phyloP scores from a whole-genome alignment of 768 basidiomycete species.

The Sistotremastrum niveocremeum region DNA sequence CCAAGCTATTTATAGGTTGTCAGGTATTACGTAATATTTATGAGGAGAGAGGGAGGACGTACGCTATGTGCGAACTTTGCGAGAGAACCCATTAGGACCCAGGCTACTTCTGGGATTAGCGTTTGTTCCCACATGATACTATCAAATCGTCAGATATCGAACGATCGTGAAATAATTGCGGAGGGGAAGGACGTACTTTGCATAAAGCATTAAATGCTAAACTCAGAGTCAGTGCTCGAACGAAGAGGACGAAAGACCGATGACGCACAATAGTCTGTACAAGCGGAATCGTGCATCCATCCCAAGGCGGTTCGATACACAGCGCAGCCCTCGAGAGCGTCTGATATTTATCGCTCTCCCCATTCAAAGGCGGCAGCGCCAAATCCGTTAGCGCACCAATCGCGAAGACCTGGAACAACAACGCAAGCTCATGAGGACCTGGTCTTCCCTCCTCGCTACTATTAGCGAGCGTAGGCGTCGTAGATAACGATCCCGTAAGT shows the following conservation, averaged over 20 bases:
- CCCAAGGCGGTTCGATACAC: neutral
- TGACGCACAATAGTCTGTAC: neutral
- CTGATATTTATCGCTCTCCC: neutral
- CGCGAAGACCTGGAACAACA: slow-evolving; percentile 32
- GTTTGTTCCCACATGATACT: slow-evolving; percentile 5
- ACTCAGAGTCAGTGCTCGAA: no score
- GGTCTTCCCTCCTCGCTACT: neutral
- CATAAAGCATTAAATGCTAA: no score
- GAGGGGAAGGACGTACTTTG: no score
- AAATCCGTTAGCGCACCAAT: slow-evolving; percentile 37
- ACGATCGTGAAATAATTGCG: no score
- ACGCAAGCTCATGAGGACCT: slow-evolving; percentile 32
- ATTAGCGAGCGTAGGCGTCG: neutral
- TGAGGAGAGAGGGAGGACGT: neutral
- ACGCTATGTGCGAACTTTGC: slow-evolving; percentile 5
- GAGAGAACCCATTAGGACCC: slow-evolving; percentile 4
- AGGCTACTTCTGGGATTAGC: slow-evolving; percentile 4
- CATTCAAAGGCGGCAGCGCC: slow-evolving; percentile 29
- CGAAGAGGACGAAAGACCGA: neutral
- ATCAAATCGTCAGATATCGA: neutral
- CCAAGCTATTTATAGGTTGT: slow-evolving; percentile 2
- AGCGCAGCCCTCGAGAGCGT: slow-evolving; percentile 1
- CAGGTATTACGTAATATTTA: neutral
- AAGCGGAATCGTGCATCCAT: neutral
- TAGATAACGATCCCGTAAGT: slow-evolving; percentile 10